Evolutionary conservation across 169 alveolate species (phyloP).

Genomic region (Cryptosporidium tyzzeri): DNA sequence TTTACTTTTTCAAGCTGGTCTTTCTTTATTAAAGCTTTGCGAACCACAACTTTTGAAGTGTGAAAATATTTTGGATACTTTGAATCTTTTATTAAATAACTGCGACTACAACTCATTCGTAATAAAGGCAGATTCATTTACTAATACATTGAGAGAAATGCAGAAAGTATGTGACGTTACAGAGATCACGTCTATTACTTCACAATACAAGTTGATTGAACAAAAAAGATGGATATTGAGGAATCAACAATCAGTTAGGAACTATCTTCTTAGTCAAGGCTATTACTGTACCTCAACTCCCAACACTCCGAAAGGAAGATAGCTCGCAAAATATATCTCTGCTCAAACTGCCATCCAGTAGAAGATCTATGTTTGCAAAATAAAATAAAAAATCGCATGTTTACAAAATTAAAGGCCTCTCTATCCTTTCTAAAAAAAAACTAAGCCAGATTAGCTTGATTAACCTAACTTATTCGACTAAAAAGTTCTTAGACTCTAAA

Average conservation of each 20-base stretch:
- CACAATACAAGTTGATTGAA: slow-evolving; percentile 57
- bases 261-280: slow-evolving; percentile 24
- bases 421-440: slow-evolving; percentile 1
- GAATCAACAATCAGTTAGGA: slow-evolving; percentile 39
- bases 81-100: slow-evolving; percentile 13
- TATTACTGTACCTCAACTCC: slow-evolving; percentile 63
- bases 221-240: slow-evolving; percentile 71
- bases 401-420: not conserved
- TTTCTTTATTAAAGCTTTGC: slow-evolving; percentile 33
- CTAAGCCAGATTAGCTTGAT: not conserved
- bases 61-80: slow-evolving; percentile 8
- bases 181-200: slow-evolving; percentile 41
- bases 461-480: not conserved
- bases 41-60: slow-evolving; percentile 53
- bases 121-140: slow-evolving; percentile 36
- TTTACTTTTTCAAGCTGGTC: slow-evolving; percentile 70
- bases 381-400: not conserved
- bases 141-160: slow-evolving; percentile 25
- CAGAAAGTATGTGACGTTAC: slow-evolving; percentile 36
- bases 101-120: slow-evolving; percentile 48
- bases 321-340: not conserved
- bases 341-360: not conserved
- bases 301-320: slow-evolving; percentile 18
- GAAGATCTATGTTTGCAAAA: not conserved
- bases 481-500: not conserved